These are phyloP conservation scores for Mycena vulgaris DNA, from an alignment of 768 basidiomycete species.

Conservation along the genomic window DNA sequence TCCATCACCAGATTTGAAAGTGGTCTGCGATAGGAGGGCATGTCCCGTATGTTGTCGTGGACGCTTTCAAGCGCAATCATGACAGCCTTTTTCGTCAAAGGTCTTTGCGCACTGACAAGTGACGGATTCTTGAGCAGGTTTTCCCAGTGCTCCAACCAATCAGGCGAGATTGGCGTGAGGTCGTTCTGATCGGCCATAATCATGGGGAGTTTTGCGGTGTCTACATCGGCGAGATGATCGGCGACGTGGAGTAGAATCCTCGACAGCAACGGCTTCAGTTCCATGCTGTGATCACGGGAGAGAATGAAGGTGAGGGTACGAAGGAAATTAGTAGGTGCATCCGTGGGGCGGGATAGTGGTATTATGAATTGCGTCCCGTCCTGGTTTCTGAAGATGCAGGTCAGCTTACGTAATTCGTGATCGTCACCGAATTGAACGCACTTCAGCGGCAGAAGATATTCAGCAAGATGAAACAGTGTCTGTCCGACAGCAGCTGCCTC, in stretches of 20 bases:
- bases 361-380: slow-evolving; percentile 64
- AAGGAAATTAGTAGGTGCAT: slow-evolving; percentile 75
- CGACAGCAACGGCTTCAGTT: slow-evolving; percentile 74
- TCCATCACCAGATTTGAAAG: slow-evolving; percentile 69
- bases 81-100: slow-evolving; percentile 68
- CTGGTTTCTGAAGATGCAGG: slow-evolving; percentile 49
- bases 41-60: slow-evolving; percentile 79
- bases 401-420: slow-evolving; percentile 7
- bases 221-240: slow-evolving; percentile 77
- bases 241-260: slow-evolving; percentile 75
- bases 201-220: slow-evolving; percentile 73
- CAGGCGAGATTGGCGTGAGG: slow-evolving; percentile 78
- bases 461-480: slow-evolving; percentile 70
- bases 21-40: slow-evolving; percentile 72
- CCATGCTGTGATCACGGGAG: slow-evolving; percentile 71
- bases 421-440: slow-evolving; percentile 53
- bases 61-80: slow-evolving; percentile 71
- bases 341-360: slow-evolving; percentile 67
- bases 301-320: slow-evolving; percentile 74
- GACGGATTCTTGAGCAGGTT: slow-evolving; percentile 66
- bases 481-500: slow-evolving; percentile 77
- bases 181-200: slow-evolving; percentile 79
- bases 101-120: slow-evolving; percentile 59
- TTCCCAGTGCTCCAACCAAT: slow-evolving; percentile 81
- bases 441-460: slow-evolving; percentile 73